These are phyloP conservation scores for Plasmodium yoelii DNA, from an alignment of 169 alveolate species.

Conservation along the genomic window DNA sequence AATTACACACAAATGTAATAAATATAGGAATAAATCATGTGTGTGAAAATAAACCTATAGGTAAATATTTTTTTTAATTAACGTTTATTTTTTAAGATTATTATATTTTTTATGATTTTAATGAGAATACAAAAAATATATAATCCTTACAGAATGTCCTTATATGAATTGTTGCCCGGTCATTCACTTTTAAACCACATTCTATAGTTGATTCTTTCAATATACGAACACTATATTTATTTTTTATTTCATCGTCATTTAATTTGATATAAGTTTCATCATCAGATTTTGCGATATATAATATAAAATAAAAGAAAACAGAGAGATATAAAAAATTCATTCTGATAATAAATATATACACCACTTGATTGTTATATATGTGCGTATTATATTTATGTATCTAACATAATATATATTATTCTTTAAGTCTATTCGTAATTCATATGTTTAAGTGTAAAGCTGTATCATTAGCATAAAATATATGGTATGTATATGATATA, in stretches of 20 bases:
- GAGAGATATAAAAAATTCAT: slow-evolving; percentile 20
- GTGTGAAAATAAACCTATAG: slow-evolving; percentile 3
- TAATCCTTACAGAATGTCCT: slow-evolving; percentile 57
- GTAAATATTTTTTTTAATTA: background rate
- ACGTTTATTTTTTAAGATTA: too few species aligned
- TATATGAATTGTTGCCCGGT: slow-evolving; percentile 60
- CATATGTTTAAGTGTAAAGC: too few species aligned
- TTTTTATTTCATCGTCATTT: slow-evolving; percentile 42
- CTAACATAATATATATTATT: too few species aligned
- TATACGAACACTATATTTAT: slow-evolving; percentile 59
- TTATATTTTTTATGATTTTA: too few species aligned
- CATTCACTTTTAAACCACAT: slow-evolving; percentile 58
- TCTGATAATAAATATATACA: background rate
- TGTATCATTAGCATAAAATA: too few species aligned
- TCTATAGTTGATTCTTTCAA: slow-evolving; percentile 31
- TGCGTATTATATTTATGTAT: slow-evolving; percentile 6
- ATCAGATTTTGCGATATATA: slow-evolving; percentile 21
- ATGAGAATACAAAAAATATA: too few species aligned
- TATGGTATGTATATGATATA: too few species aligned
- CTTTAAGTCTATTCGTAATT: too few species aligned
- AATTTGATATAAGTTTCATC: slow-evolving; percentile 23
- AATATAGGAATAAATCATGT: background rate
- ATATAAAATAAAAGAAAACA: slow-evolving; percentile 18
- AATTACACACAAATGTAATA: background rate
- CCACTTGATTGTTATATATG: too few species aligned